A percentile compares a stretch with the other conserved stretches of the same genome.
Evolutionary conservation across 306 rosid genomes (phyloP).

Genomic region (Fragaria iinumae): DNA sequence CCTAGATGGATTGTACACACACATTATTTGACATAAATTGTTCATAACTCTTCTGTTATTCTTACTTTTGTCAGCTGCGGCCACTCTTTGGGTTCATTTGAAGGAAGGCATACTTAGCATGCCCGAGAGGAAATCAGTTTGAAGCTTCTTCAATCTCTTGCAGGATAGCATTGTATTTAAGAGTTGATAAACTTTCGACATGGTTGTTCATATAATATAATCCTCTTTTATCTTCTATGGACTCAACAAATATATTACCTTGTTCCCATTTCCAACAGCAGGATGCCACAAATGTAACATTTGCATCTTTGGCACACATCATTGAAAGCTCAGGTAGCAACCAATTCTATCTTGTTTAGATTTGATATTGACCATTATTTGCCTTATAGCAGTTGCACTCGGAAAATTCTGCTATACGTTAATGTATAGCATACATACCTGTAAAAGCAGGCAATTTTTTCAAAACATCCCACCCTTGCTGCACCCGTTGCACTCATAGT

Average conservation of each 20-base stretch:
- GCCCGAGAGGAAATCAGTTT: conserved; percentile 76
- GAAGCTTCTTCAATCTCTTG: conserved; percentile 56
- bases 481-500: too few relatives aligned
- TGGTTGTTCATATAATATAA: conserved; percentile 9
- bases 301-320: not conserved
- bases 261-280: not conserved
- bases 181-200: not conserved
- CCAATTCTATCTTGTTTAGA: not conserved
- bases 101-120: conserved; percentile 95
- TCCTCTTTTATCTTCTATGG: not conserved
- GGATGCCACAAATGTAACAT: not conserved
- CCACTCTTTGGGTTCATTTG: conserved; percentile 92
- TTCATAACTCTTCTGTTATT: conserved; percentile 15
- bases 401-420: too few relatives aligned
- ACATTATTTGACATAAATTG: not conserved
- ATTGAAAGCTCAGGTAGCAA: not conserved
- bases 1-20: too few relatives aligned
- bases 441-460: too few relatives aligned
- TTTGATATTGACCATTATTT: too few relatives aligned
- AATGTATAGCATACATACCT: too few relatives aligned
- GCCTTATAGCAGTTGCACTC: too few relatives aligned
- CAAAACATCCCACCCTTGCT: too few relatives aligned
- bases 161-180: conserved; percentile 22
- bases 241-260: not conserved
- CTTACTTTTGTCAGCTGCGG: conserved; percentile 57